Base-by-base conservation (phyloP, 2,329 filamentous ascomycete genomes). In the Lojkania enalia region DNA sequence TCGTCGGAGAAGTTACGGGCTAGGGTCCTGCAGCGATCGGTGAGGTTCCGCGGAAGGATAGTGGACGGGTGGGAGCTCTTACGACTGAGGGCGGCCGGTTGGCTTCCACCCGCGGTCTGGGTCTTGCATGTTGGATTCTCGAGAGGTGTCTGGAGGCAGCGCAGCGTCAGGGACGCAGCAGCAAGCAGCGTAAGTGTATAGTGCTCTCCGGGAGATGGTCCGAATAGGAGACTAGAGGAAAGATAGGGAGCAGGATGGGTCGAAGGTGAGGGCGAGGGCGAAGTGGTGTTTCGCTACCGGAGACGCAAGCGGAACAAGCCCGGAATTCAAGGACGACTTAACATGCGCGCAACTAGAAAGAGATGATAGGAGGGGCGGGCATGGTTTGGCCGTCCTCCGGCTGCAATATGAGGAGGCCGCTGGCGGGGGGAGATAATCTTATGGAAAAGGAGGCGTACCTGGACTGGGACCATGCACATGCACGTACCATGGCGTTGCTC, bases 1-100 rank as follows among this genome's bases (percentile, higher is more conserved):
- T 92, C 88, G 33, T 84, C 78, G 48, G 90, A 92, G 74, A 96
- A 96, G 66, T 87, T 89, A 60, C 84, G 86, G 42, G 90, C 91
- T 71, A 96, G 84, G 49, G 88, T 94, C 53, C 91, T 96, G 71
- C 35, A 45, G 57, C 64, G 43, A 67, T 41, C 16, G 37, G 58
- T 66, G 49, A 67, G 64, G 48, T 45, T 33, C 15, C 35, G 48
- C 55, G 49, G 14, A 23, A 48, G 50, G 42, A 48, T 54, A 51
- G 49, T 48, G 55, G 58, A 52, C 54, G 51, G 47, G 48, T 19
- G 53, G 57, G 51, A 44, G 49, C 46, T 52, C 88, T 71, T 78
- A 94, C 88, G 89, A 94, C 75, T 92, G 87, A 55, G 89, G 89
- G 55, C 89, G 86, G 63, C 80, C 82, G 66, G 77, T 91, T 58